Conservation (phyloP, 495 filamentous ascomycete genomes). For the Neurospora hispaniola region DNA sequence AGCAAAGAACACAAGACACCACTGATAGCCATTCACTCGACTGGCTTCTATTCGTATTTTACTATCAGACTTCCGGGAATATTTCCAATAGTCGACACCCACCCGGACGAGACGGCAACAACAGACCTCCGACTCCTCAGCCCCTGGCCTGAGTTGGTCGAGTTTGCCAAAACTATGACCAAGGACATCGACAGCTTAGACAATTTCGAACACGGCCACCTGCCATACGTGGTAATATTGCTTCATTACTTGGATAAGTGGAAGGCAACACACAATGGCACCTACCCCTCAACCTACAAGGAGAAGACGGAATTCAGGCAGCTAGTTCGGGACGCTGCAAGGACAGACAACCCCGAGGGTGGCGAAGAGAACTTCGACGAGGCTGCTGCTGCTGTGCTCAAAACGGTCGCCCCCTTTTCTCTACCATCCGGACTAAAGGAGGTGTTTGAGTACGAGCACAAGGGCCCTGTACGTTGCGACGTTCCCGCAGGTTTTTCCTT, state of each 20-base stretch:
- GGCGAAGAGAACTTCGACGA: conserved; percentile 98
- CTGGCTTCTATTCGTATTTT: conserved; percentile 84
- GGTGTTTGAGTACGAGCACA: conserved; percentile 57
- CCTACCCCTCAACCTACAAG: conserved; percentile 60
- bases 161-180: conserved; percentile 52
- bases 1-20: conserved; percentile 55
- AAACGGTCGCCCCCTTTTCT: conserved; percentile 52
- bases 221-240: conserved; percentile 79
- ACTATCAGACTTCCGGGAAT: conserved; percentile 60
- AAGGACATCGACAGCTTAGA: conserved; percentile 55
- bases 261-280: conserved; percentile 61
- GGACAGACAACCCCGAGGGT: conserved; percentile 70
- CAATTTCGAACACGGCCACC: conserved; percentile 81
- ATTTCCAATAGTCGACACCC: conserved; percentile 94
- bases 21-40: conserved; percentile 70
- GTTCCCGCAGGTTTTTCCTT: conserved; percentile 3
- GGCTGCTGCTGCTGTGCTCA: conserved; percentile 76
- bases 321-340: conserved; percentile 51
- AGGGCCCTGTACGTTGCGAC: conserved; percentile 29
- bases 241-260: conserved; percentile 80
- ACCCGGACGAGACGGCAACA: conserved; percentile 78
- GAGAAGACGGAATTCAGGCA: conserved; percentile 79
- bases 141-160: conserved; percentile 76
- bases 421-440: conserved; percentile 60
- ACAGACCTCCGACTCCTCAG: conserved; percentile 76